Conservation (phyloP, 805 yeast species). For the Teunomyces gatunensis region DNA sequence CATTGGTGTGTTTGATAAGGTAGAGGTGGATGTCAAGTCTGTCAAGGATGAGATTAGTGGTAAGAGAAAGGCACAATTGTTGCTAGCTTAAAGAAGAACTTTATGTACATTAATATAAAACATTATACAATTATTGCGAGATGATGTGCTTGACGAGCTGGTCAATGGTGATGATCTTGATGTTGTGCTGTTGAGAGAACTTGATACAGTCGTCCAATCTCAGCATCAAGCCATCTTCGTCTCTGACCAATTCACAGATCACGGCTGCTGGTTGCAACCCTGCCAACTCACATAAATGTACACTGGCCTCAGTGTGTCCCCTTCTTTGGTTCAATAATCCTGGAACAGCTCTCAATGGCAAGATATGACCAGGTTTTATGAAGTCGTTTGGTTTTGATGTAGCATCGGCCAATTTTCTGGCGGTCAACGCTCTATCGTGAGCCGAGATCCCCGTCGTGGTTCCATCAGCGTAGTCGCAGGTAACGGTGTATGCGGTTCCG, state of each 20-base stretch:
- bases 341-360: slow-evolving; percentile 87
- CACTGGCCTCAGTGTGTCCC: slow-evolving; percentile 98
- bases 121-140: slow-evolving; percentile 1
- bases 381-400: slow-evolving; percentile 59
- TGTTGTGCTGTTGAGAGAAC: slow-evolving; percentile 59
- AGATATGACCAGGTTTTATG: slow-evolving; percentile 89
- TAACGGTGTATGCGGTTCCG: slow-evolving; percentile 94
- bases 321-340: slow-evolving; percentile 79
- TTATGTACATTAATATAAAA: slow-evolving; percentile 1
- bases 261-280: slow-evolving; percentile 84
- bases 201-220: slow-evolving; percentile 79
- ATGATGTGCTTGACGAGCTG: slow-evolving; percentile 53
- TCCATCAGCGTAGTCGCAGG: slow-evolving; percentile 81
- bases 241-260: slow-evolving; percentile 91
- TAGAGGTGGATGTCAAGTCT: slow-evolving; percentile 77
- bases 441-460: slow-evolving; percentile 98
- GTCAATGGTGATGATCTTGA: slow-evolving; percentile 78
- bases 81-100: slow-evolving; percentile 26
- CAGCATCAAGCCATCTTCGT: slow-evolving; percentile 94
- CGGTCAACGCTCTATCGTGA: slow-evolving; percentile 86
- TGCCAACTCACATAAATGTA: slow-evolving; percentile 75
- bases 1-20: slow-evolving; percentile 78
- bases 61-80: slow-evolving; percentile 84
- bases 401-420: slow-evolving; percentile 64
- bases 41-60: slow-evolving; percentile 84